Conservation (phyloP, 805 yeast species). For the Ogataea henricii region DNA sequence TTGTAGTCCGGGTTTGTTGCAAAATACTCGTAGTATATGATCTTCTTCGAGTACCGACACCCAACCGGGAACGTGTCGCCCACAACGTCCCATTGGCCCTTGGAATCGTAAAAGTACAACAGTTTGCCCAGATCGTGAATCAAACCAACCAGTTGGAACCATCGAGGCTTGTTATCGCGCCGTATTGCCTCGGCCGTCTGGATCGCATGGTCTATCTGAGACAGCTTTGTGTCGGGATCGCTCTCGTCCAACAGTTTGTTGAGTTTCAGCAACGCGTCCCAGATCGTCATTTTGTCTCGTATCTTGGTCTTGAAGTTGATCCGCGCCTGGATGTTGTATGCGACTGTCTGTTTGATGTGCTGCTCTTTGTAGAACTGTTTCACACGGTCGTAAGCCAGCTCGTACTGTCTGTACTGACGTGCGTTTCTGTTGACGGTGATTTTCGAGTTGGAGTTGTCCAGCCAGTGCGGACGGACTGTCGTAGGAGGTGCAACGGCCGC, state of each 20-base stretch:
- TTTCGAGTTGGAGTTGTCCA: slow-evolving; percentile 22
- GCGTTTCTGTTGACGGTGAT: slow-evolving; percentile 25
- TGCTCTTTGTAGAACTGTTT: slow-evolving; percentile 67
- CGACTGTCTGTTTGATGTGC: slow-evolving; percentile 70
- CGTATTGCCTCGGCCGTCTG: slow-evolving; percentile 78
- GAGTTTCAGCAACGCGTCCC: slow-evolving; percentile 68
- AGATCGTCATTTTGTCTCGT: slow-evolving; percentile 65
- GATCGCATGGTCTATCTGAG: slow-evolving; percentile 73
- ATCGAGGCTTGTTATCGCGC: slow-evolving; percentile 65
- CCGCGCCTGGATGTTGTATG: slow-evolving; percentile 69
- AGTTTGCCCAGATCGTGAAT: slow-evolving; percentile 74
- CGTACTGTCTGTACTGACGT: slow-evolving; percentile 61
- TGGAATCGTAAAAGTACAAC: slow-evolving; percentile 66
- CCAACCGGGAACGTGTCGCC: slow-evolving; percentile 82
- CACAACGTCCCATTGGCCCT: slow-evolving; percentile 81
- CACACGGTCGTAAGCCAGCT: slow-evolving; percentile 67
- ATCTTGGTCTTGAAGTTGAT: slow-evolving; percentile 69
- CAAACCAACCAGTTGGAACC: slow-evolving; percentile 76
- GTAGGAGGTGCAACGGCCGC: too few species aligned
- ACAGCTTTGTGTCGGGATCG: slow-evolving; percentile 74
- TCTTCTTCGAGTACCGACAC: slow-evolving; percentile 59
- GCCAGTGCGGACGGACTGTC: too few species aligned
- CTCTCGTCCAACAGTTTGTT: slow-evolving; percentile 68
- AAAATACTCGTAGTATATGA: slow-evolving; percentile 62
- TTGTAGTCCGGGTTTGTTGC: slow-evolving; percentile 58